phyloP scores from a whole-genome alignment of 192 early-diverging fungal species.

The Backusella psychrophila region DNA sequence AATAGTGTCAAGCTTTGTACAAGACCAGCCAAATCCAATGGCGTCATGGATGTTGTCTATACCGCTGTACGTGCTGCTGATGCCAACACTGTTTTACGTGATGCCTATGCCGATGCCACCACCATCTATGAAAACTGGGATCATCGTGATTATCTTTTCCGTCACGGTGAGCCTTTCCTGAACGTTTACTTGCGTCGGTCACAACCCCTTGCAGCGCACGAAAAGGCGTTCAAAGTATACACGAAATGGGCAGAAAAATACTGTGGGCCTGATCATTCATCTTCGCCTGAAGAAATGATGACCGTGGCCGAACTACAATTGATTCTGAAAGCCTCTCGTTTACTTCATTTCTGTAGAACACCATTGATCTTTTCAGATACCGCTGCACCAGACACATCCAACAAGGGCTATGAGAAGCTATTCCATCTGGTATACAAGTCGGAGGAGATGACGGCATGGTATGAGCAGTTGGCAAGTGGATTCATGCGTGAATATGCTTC shows the following conservation, averaged over 20 bases:
- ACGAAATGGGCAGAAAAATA: conserved; percentile 55
- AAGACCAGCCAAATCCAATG: not conserved
- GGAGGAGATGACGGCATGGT: conserved; percentile 43
- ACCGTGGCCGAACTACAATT: conserved; percentile 44
- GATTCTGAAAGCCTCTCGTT: conserved; percentile 50
- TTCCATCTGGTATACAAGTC: conserved; percentile 10
- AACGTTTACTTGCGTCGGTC: conserved; percentile 45
- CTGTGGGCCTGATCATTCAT: conserved; percentile 21
- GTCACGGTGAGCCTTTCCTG: conserved; percentile 54
- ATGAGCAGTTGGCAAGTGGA: conserved; percentile 38
- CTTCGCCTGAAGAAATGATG: conserved; percentile 40
- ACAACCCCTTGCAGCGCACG: conserved; percentile 47
- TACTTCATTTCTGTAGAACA: conserved; percentile 61
- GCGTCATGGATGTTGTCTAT: conserved; percentile 23
- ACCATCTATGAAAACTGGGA: conserved; percentile 21
- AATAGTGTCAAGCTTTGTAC: not conserved
- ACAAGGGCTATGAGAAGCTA: not conserved
- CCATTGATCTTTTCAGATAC: conserved; percentile 48
- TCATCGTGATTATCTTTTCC: conserved; percentile 43
- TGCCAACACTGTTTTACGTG: conserved; percentile 30
- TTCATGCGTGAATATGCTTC: conserved; percentile 58
- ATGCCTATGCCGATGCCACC: conserved; percentile 28
- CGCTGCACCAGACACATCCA: conserved; percentile 16
- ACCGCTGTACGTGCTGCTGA: conserved; percentile 31
- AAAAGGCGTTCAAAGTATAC: conserved; percentile 54